These are phyloP conservation scores for Barbatosphaeria neglecta DNA, from an alignment of 495 filamentous ascomycete species.

Conservation along the genomic window DNA sequence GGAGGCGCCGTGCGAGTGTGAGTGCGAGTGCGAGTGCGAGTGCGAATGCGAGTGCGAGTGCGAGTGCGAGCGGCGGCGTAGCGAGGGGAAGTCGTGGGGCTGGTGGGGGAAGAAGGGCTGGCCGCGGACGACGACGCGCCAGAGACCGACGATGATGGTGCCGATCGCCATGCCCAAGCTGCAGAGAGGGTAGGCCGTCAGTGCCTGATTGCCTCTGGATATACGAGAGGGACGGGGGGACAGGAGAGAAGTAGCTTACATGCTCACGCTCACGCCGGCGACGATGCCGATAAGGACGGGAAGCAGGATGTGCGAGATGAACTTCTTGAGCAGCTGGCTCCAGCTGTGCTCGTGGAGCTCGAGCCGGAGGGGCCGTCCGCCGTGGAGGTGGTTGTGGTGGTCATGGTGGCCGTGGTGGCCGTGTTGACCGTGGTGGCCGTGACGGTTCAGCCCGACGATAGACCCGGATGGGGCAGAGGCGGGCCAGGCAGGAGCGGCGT, in stretches of 20 bases:
- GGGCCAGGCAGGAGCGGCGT: too few relatives aligned
- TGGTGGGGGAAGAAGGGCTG: constrained; percentile 13
- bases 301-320: constrained; percentile 37
- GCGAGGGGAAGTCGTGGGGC: constrained; percentile 10
- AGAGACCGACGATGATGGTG: constrained; percentile 32
- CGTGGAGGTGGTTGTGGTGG: not conserved
- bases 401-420: constrained; percentile 7
- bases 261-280: constrained; percentile 39
- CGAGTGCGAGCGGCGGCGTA: constrained; percentile 12
- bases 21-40: constrained; percentile 10
- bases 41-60: constrained; percentile 4
- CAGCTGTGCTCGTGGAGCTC: constrained; percentile 21
- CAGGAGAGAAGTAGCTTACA: constrained; percentile 22
- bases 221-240: too few relatives aligned
- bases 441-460: too few relatives aligned
- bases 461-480: too few relatives aligned
- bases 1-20: constrained; percentile 18
- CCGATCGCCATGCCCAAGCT: constrained; percentile 42
- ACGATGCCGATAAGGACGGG: constrained; percentile 40
- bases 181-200: not conserved
- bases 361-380: not conserved
- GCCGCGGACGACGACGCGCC: constrained; percentile 25
- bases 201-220: not conserved
- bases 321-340: constrained; percentile 29
- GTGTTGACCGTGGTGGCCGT: constrained; percentile 6